Evolutionary conservation across 805 yeast species (phyloP).

Genomic region (Kodamaea jinghongensis): DNA sequence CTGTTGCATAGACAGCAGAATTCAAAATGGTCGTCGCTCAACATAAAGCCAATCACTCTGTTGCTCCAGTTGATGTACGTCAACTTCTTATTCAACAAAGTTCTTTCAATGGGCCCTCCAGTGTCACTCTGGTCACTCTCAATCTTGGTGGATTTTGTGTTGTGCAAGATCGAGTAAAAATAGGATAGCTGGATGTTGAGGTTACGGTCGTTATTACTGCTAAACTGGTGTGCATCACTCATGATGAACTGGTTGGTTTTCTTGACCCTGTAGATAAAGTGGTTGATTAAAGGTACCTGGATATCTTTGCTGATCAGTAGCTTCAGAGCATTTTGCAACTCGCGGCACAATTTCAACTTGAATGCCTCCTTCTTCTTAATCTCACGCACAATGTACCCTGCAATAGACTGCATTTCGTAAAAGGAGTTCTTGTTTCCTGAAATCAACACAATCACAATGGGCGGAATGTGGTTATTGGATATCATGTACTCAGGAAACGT

Average conservation of each 20-base stretch:
- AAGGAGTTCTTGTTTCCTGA: constrained; percentile 78
- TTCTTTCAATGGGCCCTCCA: constrained; percentile 24
- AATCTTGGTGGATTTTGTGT: constrained; percentile 24
- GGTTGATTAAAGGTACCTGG: constrained; percentile 50
- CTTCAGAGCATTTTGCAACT: constrained; percentile 18
- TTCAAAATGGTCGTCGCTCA: constrained; percentile 32
- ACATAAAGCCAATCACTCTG: constrained; percentile 35
- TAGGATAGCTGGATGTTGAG: constrained; percentile 37
- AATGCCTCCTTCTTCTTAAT: constrained; percentile 22
- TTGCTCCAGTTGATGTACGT: constrained; percentile 31
- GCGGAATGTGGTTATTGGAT: constrained; percentile 24
- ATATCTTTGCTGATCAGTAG: constrained; percentile 23
- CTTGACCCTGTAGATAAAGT: constrained; percentile 77
- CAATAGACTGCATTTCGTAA: constrained; percentile 65
- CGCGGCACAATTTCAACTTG: constrained; percentile 20
- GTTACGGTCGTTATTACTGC: constrained; percentile 19
- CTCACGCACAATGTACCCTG: constrained; percentile 46
- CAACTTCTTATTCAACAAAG: constrained; percentile 32
- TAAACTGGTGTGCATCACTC: constrained; percentile 29
- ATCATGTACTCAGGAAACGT: constrained; percentile 19
- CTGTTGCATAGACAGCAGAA: constrained; percentile 43
- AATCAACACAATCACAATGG: constrained; percentile 38
- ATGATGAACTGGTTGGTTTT: constrained; percentile 62
- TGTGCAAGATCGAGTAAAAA: constrained; percentile 29
- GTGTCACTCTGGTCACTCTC: constrained; percentile 2